phyloP scores from a whole-genome alignment of 371 early-diverging fungal species.

The Enterocytospora artemiae region DNA sequence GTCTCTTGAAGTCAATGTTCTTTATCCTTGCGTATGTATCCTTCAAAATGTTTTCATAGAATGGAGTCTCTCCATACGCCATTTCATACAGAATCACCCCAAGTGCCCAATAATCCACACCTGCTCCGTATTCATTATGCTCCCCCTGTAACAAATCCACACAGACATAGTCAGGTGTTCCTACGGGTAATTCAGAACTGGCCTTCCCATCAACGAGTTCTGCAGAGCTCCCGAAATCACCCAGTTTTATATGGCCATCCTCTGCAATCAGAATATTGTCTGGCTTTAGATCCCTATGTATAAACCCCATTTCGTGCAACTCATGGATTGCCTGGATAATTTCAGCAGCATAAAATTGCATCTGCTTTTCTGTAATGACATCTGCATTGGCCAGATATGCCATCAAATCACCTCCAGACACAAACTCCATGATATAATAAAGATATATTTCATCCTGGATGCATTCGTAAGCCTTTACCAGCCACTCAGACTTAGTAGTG shows the following conservation, averaged over 20 bases:
- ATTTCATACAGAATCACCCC: conserved; percentile 91
- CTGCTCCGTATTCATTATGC: conserved; percentile 60
- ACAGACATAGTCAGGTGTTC: conserved; percentile 86
- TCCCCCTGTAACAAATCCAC: conserved; percentile 80
- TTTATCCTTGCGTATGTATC: conserved; percentile 72
- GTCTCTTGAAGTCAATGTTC: conserved; percentile 46
- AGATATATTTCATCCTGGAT: conserved; percentile 64
- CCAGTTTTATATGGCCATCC: conserved; percentile 66
- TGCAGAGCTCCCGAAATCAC: conserved; percentile 73
- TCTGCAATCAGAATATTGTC: conserved; percentile 71
- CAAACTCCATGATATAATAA: conserved; percentile 70
- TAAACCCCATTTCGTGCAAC: conserved; percentile 49
- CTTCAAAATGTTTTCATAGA: conserved; percentile 81
- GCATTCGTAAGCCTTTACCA: conserved; percentile 60
- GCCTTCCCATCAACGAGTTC: conserved; percentile 57
- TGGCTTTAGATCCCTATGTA: conserved; percentile 71
- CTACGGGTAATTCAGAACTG: conserved; percentile 74
- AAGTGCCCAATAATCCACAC: conserved; percentile 88
- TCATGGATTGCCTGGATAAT: conserved; percentile 52
- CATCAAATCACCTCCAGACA: conserved; percentile 74
- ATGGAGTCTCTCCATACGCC: conserved; percentile 77
- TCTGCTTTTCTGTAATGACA: conserved; percentile 54
- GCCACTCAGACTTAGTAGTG: conserved; percentile 47
- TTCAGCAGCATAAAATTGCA: conserved; percentile 59
- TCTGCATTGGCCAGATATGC: conserved; percentile 62